Evolutionary conservation across 2,329 filamentous ascomycete species (phyloP), one percentile per base, ranked within the genome.

Genomic region (Triangularia setosa): DNA sequence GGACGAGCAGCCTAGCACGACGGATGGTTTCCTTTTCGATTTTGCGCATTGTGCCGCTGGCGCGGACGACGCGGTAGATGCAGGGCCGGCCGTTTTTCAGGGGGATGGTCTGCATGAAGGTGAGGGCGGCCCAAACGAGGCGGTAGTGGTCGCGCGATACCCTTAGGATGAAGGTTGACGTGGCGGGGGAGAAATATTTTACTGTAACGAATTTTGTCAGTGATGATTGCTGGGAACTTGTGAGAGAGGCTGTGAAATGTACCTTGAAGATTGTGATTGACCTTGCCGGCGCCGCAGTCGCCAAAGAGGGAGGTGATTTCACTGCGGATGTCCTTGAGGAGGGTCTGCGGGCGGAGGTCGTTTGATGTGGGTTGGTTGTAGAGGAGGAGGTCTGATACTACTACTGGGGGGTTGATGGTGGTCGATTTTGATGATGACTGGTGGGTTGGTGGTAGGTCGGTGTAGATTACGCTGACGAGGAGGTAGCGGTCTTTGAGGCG

Each of bases 401-500:
- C n/a, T 73, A 83, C 70, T 70, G 67, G 21, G 16, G 25, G 57
- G 63, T 61, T 78, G 73, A 67, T 9, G 80, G 68, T 12, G 79
- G 6, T 87, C 83, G 0, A 93, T 92, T 72, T 97, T 97, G 56
- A 98, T 83, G n/a, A n/a, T n/a, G 73, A 83, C 70, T 70, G 67
- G 21, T 40, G 25, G 57, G 63, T 61, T 78, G 73, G 68, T 9
- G 80, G 68, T 12, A 85, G 79, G 6, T 87, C 83, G 0, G 93
- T 92, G 73, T 97, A 97, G 56, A 98, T 83, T 69, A 98, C 93
- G 75, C 96, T 92, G 67, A 98, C 87, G n/a, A 98, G 87, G 18
- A 99, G 85, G 76, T 99, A 99, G 72, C 95, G 89, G 77, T 97
- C 90, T 79, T 99, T 99, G 70, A 98, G 87, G 74, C 95, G 92